Evolutionary conservation across 768 basidiomycete species (phyloP).

Genomic region (Psilocybe azurescens): DNA sequence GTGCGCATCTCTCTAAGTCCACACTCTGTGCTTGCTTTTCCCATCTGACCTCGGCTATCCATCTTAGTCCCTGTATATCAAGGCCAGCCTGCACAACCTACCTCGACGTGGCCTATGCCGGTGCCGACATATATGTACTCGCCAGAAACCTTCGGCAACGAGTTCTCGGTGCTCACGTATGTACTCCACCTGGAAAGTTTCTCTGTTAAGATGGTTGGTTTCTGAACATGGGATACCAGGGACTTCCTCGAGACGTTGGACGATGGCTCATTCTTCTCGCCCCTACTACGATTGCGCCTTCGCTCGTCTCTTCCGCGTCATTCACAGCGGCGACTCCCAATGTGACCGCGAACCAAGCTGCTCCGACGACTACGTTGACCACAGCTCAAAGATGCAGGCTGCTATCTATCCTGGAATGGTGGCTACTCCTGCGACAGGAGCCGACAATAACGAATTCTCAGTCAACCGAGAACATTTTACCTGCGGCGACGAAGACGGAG

Average conservation of each 20-base stretch:
- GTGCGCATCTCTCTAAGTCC: conserved; percentile 30
- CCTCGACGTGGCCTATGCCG: conserved; percentile 60
- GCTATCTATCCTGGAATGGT: conserved; percentile 13
- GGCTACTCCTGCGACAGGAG: conserved; percentile 8
- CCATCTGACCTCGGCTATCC: neutral
- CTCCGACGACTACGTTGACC: conserved; percentile 10
- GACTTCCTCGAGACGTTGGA: conserved; percentile 91
- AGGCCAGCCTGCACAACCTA: conserved; percentile 36
- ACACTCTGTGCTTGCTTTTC: neutral
- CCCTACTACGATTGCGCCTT: conserved; percentile 53
- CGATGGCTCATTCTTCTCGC: conserved; percentile 82
- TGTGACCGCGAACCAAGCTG: conserved; percentile 15
- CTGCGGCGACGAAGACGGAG: conserved; percentile 82
- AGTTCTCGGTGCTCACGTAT: conserved; percentile 82
- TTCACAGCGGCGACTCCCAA: conserved; percentile 22
- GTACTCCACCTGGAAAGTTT: conserved; percentile 27
- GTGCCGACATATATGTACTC: conserved; percentile 65
- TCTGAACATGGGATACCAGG: conserved; percentile 38
- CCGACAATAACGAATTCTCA: conserved; percentile 17
- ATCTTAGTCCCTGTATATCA: conserved; percentile 44
- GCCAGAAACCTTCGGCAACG: conserved; percentile 78
- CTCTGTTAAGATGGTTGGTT: conserved; percentile 2
- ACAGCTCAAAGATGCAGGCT: conserved; percentile 20
- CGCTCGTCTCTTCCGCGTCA: conserved; percentile 51
- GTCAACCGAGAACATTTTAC: conserved; percentile 59